Conservation (phyloP, 1,284 basidiomycete genomes). For the Agroathelia rolfsii region DNA sequence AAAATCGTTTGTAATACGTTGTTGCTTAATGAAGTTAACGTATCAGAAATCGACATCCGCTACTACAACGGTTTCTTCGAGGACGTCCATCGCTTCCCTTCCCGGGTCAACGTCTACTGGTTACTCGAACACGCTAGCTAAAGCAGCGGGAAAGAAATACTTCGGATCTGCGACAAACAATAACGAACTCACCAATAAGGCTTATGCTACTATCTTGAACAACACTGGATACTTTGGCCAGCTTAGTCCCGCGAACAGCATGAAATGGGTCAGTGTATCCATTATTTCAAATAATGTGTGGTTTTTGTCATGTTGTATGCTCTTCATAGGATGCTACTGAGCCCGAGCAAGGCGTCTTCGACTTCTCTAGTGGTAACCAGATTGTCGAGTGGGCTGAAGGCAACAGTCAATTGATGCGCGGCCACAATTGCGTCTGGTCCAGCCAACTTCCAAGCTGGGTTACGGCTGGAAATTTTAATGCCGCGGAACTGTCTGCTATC, state of each 20-base stretch:
- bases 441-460: constrained; percentile 46
- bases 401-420: constrained; percentile 13
- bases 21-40: no score
- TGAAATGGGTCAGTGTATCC: constrained; percentile 38
- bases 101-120: constrained; percentile 12
- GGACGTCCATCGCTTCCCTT: constrained; percentile 5
- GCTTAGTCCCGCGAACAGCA: constrained; percentile 42
- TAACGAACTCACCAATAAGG: constrained; percentile 34
- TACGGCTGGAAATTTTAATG: constrained; percentile 30
- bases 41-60: no score
- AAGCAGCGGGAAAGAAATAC: constrained; percentile 42
- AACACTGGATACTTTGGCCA: constrained; percentile 37
- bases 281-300: no score
- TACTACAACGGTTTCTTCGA: no score
- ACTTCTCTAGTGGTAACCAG: constrained; percentile 17
- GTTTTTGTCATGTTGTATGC: no score
- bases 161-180: constrained; percentile 56
- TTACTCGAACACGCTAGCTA: constrained; percentile 30
- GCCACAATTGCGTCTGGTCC: constrained; percentile 48
- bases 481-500: constrained; percentile 31
- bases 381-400: constrained; percentile 17
- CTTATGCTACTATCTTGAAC: constrained; percentile 34
- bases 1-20: no score
- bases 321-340: constrained; percentile 13
- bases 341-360: constrained; percentile 16